These are phyloP conservation scores for Leccinum subgranulosum DNA, from an alignment of 768 basidiomycete genomes.

Conservation along the genomic window DNA sequence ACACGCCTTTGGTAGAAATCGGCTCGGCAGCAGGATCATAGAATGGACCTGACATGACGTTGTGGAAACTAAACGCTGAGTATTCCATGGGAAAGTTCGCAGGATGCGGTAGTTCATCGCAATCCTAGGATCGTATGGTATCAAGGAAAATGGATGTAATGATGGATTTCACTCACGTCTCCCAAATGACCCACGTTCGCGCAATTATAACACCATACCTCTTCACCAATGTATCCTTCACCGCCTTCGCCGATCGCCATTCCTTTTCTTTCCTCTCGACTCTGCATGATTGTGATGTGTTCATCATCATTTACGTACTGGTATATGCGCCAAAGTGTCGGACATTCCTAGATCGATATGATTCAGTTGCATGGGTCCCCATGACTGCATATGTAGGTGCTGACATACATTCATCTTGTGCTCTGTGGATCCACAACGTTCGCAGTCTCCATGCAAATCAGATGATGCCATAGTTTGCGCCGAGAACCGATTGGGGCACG, in stretches of 20 bases:
- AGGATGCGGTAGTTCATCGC: conserved; percentile 42
- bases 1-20: conserved; percentile 31
- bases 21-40: conserved; percentile 40
- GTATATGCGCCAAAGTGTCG: conserved; percentile 79
- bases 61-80: conserved; percentile 67
- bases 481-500: conserved; percentile 63
- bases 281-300: conserved; percentile 40
- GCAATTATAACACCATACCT: conserved; percentile 84
- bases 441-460: conserved; percentile 48
- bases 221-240: conserved; percentile 71
- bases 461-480: conserved; percentile 11
- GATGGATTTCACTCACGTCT: conserved; percentile 51
- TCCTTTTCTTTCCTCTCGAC: conserved; percentile 48
- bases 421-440: conserved; percentile 61
- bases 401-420: conserved; percentile 63
- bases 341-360: conserved; percentile 60
- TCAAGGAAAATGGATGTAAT: neutral
- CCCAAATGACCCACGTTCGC: conserved; percentile 72
- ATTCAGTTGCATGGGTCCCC: neutral
- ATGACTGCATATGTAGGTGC: neutral
- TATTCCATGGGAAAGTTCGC: conserved; percentile 45
- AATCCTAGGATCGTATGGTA: conserved; percentile 47
- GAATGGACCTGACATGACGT: conserved; percentile 66
- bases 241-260: conserved; percentile 64
- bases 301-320: conserved; percentile 61